Percentiles rank a stretch among this genome's conserved stretches.
Conservation (phyloP, 2,329 filamentous ascomycete genomes). For the Neofusicoccum cordaticola region DNA sequence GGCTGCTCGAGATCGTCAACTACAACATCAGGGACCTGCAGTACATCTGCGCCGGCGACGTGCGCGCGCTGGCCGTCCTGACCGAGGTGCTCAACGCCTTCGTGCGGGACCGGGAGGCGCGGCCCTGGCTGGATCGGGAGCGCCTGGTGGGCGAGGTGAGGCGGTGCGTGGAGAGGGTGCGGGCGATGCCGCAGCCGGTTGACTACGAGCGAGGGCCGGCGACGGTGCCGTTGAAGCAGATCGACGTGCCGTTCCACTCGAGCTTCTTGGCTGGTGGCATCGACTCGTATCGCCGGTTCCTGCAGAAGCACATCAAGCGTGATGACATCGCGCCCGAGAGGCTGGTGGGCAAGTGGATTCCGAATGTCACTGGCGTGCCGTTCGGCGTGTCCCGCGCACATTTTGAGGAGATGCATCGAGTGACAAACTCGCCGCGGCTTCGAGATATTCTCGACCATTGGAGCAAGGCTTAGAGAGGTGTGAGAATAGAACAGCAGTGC, state of each 20-base stretch:
- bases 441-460: neutral
- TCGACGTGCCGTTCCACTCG: slow-evolving; percentile 35
- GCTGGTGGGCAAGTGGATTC: slow-evolving; percentile 22
- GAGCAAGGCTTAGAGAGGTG: neutral
- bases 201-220: slow-evolving; percentile 24
- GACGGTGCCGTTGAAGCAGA: slow-evolving; percentile 31
- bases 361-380: slow-evolving; percentile 23
- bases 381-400: slow-evolving; percentile 21
- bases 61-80: slow-evolving; percentile 20
- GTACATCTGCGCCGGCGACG: slow-evolving; percentile 37
- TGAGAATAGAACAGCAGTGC: too few relatives aligned
- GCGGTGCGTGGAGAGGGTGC: neutral
- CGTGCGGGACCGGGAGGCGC: neutral
- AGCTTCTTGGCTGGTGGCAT: slow-evolving; percentile 25
- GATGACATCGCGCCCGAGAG: slow-evolving; percentile 19
- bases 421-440: slow-evolving; percentile 12
- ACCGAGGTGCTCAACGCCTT: slow-evolving; percentile 21
- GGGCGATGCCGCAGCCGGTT: neutral
- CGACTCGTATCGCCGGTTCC: slow-evolving; percentile 22
- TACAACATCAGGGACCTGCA: slow-evolving; percentile 23
- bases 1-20: slow-evolving; percentile 25
- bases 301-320: slow-evolving; percentile 22
- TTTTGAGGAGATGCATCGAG: slow-evolving; percentile 21
- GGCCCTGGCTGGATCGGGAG: neutral
- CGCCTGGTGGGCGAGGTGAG: neutral